Base-by-base conservation (phyloP, 345 rosid genomes). In the Melaleuca quinquenervia region DNA sequence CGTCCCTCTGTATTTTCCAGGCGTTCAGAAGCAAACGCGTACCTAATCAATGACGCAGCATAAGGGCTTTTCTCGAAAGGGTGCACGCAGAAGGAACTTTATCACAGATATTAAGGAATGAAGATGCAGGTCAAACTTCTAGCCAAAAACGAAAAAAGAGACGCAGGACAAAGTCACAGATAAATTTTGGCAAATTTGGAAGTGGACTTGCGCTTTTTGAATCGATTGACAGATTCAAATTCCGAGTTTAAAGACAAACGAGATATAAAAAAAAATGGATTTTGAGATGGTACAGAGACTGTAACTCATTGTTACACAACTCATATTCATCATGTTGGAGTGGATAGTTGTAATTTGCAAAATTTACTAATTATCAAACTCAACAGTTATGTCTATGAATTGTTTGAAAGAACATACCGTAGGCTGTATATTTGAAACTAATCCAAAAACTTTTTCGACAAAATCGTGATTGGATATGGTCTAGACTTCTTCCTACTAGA, bases 1-100 rank as follows among this genome's bases (percentile, higher is more conserved):
- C 85, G 41, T 91, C 90, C 2, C 85, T 82, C 3, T 89, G 91
- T 6, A 91, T 86, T 51, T 89, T 90, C 89, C 90, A 90, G 18
- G 45, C 50, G 74, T 91, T 91, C 1, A 89, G 48, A 44, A 89
- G 20, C 27, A 90, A 21, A n/a, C 87, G 88, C 50, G 93, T 86
- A 32, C 90, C 89, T 49, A 7, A 91, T 87, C 80, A 93, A 5
- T 75, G 78, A 70, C 78, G 32, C 78, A 2, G 78, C 5, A 29
- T 8, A 70, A 18, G 78, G 78, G 48, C 12, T 5, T 1, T 32
- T 16, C 45, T 36, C 8, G 1, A 36, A 70, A 18, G 16, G 36
- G 48, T 70, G 24, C 78, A 32, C 16, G 16, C 48, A 18, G 45
- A 36, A 18, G 78, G 45, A 64, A 32, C 32, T 32, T 32, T 16